These are phyloP conservation scores for Babesia ovis DNA, from an alignment of 169 alveolate genomes.

Conservation along the genomic window DNA sequence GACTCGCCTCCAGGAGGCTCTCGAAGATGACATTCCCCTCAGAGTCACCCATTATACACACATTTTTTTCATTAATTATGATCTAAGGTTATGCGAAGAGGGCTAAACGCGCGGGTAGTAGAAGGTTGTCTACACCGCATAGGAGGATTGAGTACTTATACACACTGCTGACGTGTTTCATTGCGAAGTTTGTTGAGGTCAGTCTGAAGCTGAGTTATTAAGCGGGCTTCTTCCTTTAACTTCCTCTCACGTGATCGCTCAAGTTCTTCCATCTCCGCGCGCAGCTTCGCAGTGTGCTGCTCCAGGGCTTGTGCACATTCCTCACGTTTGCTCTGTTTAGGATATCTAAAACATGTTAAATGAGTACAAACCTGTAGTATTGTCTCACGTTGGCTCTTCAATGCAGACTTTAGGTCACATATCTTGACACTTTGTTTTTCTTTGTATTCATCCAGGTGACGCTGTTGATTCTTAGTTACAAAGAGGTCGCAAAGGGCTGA, in stretches of 20 bases:
- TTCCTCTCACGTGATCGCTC: slow-evolving; percentile 1
- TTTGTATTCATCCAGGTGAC: slow-evolving; percentile 46
- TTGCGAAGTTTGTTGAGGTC: slow-evolving; percentile 6
- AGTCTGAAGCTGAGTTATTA: slow-evolving; percentile 12
- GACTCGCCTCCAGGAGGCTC: slow-evolving; percentile 15
- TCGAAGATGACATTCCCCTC: slow-evolving; percentile 4
- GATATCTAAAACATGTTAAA: background rate
- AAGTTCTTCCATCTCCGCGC: background rate
- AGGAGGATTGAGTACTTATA: background rate
- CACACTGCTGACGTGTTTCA: slow-evolving; percentile 6
- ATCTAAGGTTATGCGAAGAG: background rate
- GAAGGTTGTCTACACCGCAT: background rate
- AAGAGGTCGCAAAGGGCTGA: background rate
- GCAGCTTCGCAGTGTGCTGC: slow-evolving; percentile 11
- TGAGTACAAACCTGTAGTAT: background rate
- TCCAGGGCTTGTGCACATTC: slow-evolving; percentile 1
- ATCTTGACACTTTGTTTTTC: slow-evolving; percentile 39
- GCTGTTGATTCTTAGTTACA: background rate
- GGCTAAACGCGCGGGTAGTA: too few species aligned
- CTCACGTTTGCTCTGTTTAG: slow-evolving; percentile 9
- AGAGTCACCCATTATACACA: background rate
- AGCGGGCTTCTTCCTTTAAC: slow-evolving; percentile 16
- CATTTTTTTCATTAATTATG: background rate
- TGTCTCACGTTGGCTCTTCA: slow-evolving; percentile 23
- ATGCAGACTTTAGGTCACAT: slow-evolving; percentile 15